Base-by-base conservation (phyloP, 2,329 filamentous ascomycete genomes). In the Talaromyces sp. region DNA sequence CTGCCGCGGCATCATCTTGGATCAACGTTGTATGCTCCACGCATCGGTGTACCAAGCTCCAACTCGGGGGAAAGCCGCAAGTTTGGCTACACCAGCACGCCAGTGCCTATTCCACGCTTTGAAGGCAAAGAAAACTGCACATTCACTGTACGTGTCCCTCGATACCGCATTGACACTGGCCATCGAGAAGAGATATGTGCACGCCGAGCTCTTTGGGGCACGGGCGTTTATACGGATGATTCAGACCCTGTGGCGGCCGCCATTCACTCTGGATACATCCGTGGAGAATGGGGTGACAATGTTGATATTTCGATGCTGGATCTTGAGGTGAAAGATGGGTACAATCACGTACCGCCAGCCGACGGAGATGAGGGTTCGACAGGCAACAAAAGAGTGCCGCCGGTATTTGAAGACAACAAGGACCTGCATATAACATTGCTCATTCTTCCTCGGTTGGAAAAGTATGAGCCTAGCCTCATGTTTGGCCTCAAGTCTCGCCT, bases 221-320 rank as follows among this genome's bases (percentile, higher is more conserved):
- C 92, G 0, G 93, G 96, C 42, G 85, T 99, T 6, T 98, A 98
- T 72, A 96, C 92, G 0, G 95, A 99, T 68, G 95, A 99, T 75
- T 96, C 92, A 0, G 95, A 99, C 71, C 87, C 95, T 0, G 84
- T 99, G 28, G 94, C 92, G 0, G 93, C 94, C 2, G 94, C 93
- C 63, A 94, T 99, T 53, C 95, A 99, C 73, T 88, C 88, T 1
- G 95, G 95, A 3, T 98, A 92, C 87, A 89, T 99, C 67, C 87
- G 89, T 50, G 94, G 94, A 36, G 91, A 93, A 68, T 96, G 93
- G 89, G 82, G 87, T 4, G 87, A 92, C 6, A 89, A 91, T 40
- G 85, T 95, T 1, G 90, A 95, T 67, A 81, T 86, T 1, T 79
- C 82, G 12, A 79, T 94, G 75, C 81, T 96, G 10, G 82, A 84